Evolutionary conservation across 176 grass and related monocot genomes (phyloP).

Genomic region (Phragmites australis): DNA sequence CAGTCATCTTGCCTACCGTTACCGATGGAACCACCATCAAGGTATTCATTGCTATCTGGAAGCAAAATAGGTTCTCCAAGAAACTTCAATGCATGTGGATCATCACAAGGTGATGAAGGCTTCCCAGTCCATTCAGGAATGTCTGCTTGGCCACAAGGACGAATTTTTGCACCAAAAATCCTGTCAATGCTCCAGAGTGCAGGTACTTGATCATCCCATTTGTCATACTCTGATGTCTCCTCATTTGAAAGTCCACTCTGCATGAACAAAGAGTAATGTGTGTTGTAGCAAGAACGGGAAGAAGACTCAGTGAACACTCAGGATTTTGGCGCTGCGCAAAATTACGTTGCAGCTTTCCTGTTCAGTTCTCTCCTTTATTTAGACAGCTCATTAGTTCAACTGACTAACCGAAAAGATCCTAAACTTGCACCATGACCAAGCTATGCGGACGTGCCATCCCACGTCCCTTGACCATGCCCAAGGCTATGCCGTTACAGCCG

Average conservation of each 20-base stretch:
- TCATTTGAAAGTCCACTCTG: slow-evolving; percentile 42
- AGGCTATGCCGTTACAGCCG: too few relatives aligned
- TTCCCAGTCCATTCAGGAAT: slow-evolving; percentile 54
- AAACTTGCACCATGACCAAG: too few relatives aligned
- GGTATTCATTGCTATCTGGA: slow-evolving; percentile 30
- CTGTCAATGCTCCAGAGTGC: neutral
- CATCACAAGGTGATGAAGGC: slow-evolving; percentile 5
- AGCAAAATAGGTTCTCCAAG: slow-evolving; percentile 41
- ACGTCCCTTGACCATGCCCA: too few relatives aligned
- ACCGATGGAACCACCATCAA: slow-evolving; percentile 33
- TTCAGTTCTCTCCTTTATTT: too few relatives aligned
- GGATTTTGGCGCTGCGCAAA: too few relatives aligned
- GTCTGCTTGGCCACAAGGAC: slow-evolving; percentile 40
- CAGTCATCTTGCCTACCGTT: slow-evolving; percentile 44
- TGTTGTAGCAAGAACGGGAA: too few relatives aligned
- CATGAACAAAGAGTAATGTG: slow-evolving; percentile 10
- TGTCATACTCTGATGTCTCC: neutral
- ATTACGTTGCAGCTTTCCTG: too few relatives aligned
- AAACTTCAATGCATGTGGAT: slow-evolving; percentile 45
- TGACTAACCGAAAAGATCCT: too few relatives aligned
- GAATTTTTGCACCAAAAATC: neutral
- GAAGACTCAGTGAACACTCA: too few relatives aligned
- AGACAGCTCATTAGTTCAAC: too few relatives aligned
- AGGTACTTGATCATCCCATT: slow-evolving; percentile 22
- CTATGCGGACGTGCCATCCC: too few relatives aligned